Percentiles rank a stretch among this genome's conserved stretches.
phyloP scores from a whole-genome alignment of 805 yeast genomes.

The Jamesozyma rosinii region DNA sequence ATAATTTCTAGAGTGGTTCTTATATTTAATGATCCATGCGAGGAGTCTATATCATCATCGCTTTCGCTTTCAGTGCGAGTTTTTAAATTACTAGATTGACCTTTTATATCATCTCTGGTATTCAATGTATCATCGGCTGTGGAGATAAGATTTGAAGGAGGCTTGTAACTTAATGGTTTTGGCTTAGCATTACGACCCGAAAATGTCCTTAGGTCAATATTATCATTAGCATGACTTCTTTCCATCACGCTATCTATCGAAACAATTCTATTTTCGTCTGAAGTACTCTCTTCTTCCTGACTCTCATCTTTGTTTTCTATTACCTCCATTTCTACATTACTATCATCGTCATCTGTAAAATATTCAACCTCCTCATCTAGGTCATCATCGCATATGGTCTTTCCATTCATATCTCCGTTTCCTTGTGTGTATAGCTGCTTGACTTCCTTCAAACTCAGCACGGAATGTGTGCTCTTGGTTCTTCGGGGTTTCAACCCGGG shows the following conservation, averaged over 20 bases:
- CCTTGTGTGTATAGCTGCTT: slow-evolving; percentile 6
- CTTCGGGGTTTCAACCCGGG: slow-evolving; percentile 25
- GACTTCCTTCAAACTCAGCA: slow-evolving; percentile 20
- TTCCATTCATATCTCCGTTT: slow-evolving; percentile 31
- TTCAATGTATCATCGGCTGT: not conserved
- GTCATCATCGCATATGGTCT: slow-evolving; percentile 32
- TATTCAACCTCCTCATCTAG: slow-evolving; percentile 19
- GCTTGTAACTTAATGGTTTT: slow-evolving; percentile 10
- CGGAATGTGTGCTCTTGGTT: slow-evolving; percentile 23
- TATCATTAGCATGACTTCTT: not conserved
- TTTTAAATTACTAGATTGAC: not conserved
- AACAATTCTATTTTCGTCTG: not conserved
- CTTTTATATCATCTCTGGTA: not conserved
- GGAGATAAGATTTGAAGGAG: slow-evolving; percentile 5
- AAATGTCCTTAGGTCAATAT: not conserved
- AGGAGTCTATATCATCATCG: not conserved
- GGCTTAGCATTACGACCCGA: not conserved
- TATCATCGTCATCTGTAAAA: slow-evolving; percentile 2
- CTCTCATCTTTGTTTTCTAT: not conserved
- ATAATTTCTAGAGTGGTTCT: not conserved
- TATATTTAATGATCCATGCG: not conserved
- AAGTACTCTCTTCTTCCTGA: not conserved
- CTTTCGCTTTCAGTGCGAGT: slow-evolving; percentile 1
- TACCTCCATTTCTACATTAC: not conserved
- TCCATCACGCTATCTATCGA: slow-evolving; percentile 1